Conservation (phyloP, 495 filamentous ascomycete genomes). For the Pseudomonodictys pantanalensis region DNA sequence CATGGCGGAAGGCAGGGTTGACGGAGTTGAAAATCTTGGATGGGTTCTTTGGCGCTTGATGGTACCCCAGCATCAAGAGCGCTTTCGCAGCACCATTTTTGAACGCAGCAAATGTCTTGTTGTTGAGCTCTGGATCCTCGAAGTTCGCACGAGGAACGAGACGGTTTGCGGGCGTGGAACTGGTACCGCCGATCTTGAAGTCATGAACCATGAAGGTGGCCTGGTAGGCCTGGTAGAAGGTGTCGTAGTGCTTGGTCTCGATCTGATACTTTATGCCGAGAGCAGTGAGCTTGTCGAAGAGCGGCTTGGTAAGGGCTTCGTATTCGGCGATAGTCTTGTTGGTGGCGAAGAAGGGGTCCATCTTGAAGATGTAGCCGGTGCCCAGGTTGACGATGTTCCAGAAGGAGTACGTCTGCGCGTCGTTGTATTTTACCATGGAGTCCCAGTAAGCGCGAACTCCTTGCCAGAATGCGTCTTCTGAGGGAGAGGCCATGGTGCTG, state of each 20-base stretch:
- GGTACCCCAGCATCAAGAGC: constrained; percentile 3
- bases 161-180: constrained; percentile 13
- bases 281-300: constrained; percentile 18
- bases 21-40: constrained; percentile 19
- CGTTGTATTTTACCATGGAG: constrained; percentile 10
- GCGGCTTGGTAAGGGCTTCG: constrained; percentile 11
- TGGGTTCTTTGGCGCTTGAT: constrained; percentile 2
- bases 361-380: constrained; percentile 10
- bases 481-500: not conserved
- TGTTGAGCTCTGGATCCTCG: not conserved
- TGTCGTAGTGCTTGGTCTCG: constrained; percentile 7
- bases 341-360: constrained; percentile 22
- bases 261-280: constrained; percentile 8
- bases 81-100: constrained; percentile 12
- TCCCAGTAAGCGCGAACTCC: constrained; percentile 14
- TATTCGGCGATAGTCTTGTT: constrained; percentile 19
- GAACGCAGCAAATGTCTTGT: constrained; percentile 11
- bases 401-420: constrained; percentile 23
- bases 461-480: constrained; percentile 13
- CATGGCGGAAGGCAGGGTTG: constrained; percentile 32
- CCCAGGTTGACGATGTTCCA: constrained; percentile 1
- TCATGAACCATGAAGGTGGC: constrained; percentile 8
- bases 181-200: constrained; percentile 1
- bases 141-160: constrained; percentile 22
- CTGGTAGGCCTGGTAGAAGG: constrained; percentile 16